Conservation (phyloP, 371 early-diverging fungal species). For the Blakeslea trispora region DNA sequence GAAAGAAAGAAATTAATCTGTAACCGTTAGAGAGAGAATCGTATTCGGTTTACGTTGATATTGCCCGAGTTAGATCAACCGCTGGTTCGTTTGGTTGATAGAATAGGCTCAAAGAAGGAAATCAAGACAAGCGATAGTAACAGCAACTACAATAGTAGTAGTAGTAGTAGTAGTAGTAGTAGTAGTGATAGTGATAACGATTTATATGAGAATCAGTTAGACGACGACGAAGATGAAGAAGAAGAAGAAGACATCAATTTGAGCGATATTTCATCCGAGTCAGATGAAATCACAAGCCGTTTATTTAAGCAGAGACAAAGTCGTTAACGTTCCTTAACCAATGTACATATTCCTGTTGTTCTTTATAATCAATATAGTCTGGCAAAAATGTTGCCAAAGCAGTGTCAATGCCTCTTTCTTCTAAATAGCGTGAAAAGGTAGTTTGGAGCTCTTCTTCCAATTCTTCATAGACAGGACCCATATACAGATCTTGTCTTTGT, state of each 20-base stretch:
- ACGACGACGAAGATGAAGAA: not conserved
- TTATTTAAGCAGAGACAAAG: slow-evolving; percentile 71
- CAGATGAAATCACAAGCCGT: slow-evolving; percentile 4
- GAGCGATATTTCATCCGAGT: slow-evolving; percentile 13
- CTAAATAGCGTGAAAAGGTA: slow-evolving; percentile 79
- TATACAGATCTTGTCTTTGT: slow-evolving; percentile 31
- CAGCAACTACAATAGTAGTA: no score
- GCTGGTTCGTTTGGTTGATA: not conserved
- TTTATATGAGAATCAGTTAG: no score
- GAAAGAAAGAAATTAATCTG: not conserved
- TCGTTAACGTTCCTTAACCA: slow-evolving; percentile 84
- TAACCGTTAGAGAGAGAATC: slow-evolving; percentile 2
- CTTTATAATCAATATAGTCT: slow-evolving; percentile 90
- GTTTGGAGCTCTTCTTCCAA: slow-evolving; percentile 65
- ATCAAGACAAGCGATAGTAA: no score
- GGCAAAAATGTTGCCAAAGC: slow-evolving; percentile 84
- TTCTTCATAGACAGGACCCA: slow-evolving; percentile 28
- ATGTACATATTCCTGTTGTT: slow-evolving; percentile 88
- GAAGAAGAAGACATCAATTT: not conserved
- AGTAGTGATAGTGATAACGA: no score
- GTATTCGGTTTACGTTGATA: not conserved
- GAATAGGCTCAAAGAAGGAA: not conserved
- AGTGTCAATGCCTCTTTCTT: slow-evolving; percentile 86
- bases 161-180: no score
- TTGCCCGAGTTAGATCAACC: not conserved